Conservation (phyloP, 176 grass and related monocot genomes). For the Cenchrus americanus region DNA sequence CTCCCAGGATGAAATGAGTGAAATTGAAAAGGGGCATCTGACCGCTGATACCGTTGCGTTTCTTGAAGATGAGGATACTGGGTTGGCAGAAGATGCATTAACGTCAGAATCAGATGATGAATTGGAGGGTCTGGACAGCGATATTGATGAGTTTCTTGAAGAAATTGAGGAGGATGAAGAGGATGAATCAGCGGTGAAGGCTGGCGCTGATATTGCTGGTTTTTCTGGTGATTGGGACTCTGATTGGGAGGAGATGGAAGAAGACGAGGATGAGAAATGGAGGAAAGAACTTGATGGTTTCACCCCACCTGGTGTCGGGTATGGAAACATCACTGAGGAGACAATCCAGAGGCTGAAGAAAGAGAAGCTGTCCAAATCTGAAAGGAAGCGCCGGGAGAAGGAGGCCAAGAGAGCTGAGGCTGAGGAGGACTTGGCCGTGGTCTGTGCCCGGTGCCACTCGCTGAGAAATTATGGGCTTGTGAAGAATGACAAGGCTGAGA, state of each 20-base stretch:
- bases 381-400: slow-evolving; percentile 63
- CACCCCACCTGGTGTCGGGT: slow-evolving; percentile 65
- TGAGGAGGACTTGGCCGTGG: slow-evolving; percentile 48
- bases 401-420: slow-evolving; percentile 60
- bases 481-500: slow-evolving; percentile 85
- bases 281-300: slow-evolving; percentile 83
- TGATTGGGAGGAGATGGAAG: slow-evolving; percentile 56
- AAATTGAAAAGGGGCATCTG: neutral
- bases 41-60: slow-evolving; percentile 29
- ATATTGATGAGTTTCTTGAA: slow-evolving; percentile 57
- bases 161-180: slow-evolving; percentile 47
- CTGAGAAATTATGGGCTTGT: slow-evolving; percentile 89
- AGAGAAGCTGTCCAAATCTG: slow-evolving; percentile 82
- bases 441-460: slow-evolving; percentile 85
- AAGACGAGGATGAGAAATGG: slow-evolving; percentile 70
- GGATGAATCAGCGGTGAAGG: slow-evolving; percentile 20
- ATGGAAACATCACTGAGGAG: slow-evolving; percentile 81
- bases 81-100: neutral
- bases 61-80: slow-evolving; percentile 38
- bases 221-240: slow-evolving; percentile 45
- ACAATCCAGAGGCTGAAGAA: slow-evolving; percentile 68
- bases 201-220: slow-evolving; percentile 38
- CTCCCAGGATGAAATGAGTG: slow-evolving; percentile 30
- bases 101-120: slow-evolving; percentile 39
- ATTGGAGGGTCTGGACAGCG: slow-evolving; percentile 40